A percentile compares a stretch with the other conserved stretches of the same genome.
Conservation (phyloP, 805 yeast genomes). For the Maudiozyma serrabonitensis region DNA sequence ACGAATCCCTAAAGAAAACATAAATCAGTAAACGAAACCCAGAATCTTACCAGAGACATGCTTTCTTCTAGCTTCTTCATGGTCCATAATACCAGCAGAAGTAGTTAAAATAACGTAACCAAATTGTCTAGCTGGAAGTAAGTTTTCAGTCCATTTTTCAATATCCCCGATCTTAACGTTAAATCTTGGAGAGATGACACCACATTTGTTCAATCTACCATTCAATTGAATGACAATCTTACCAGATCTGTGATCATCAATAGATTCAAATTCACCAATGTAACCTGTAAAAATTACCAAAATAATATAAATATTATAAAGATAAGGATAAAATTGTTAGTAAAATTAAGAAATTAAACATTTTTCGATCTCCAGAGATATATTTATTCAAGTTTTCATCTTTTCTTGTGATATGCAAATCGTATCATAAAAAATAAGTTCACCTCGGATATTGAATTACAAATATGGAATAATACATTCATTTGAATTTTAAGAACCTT, state of each 20-base stretch:
- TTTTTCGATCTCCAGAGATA: no score
- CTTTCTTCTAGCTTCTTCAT: slow-evolving; percentile 99
- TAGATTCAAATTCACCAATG: slow-evolving; percentile 97
- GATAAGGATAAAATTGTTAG: background rate
- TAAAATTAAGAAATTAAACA: background rate
- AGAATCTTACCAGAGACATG: slow-evolving; percentile 97
- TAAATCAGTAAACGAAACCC: slow-evolving; percentile 82
- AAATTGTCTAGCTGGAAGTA: slow-evolving; percentile 97
- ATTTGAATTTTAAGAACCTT: no score
- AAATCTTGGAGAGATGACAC: slow-evolving; percentile 98
- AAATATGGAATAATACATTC: background rate
- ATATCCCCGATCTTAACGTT: slow-evolving; percentile 89
- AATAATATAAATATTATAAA: background rate
- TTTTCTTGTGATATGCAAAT: background rate
- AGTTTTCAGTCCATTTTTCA: slow-evolving; percentile 97
- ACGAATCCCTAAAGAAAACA: background rate
- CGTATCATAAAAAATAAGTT: background rate
- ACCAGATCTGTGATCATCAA: slow-evolving; percentile 98
- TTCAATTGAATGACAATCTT: slow-evolving; percentile 91
- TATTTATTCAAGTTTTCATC: no score
- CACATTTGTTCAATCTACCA: slow-evolving; percentile 98
- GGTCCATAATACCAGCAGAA: slow-evolving; percentile 99
- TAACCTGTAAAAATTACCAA: slow-evolving; percentile 33
- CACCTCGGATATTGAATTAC: background rate
- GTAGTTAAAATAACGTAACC: slow-evolving; percentile 97